Conservation (phyloP, 225 moss, liverwort and hornwort genomes). For the Pseudoscleropodium purum region DNA sequence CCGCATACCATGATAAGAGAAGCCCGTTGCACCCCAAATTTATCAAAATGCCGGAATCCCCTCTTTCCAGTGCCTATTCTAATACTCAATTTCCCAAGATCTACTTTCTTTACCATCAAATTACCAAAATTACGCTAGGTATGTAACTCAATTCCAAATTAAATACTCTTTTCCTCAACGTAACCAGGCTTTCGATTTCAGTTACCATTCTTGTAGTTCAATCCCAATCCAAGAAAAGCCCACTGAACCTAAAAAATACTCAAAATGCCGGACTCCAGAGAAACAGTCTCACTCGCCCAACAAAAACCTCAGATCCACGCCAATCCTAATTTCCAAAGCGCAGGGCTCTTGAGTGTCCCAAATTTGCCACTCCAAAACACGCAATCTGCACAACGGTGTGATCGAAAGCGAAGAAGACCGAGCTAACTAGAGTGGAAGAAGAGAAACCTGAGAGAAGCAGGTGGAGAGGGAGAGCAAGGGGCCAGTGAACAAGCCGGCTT, state of each 20-base stretch:
- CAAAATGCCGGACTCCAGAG: background rate
- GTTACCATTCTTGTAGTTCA: background rate
- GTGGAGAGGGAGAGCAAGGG: slow-evolving; percentile 41
- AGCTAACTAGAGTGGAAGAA: background rate
- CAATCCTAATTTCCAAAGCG: background rate
- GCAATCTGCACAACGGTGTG: background rate
- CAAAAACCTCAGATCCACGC: background rate
- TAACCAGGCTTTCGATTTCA: background rate
- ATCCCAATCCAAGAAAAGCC: background rate
- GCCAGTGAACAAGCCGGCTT: slow-evolving; percentile 64
- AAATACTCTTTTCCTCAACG: background rate
- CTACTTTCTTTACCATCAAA: background rate
- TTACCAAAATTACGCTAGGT: background rate
- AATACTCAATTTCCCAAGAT: background rate
- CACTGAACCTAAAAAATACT: background rate
- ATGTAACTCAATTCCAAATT: background rate
- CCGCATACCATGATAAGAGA: background rate
- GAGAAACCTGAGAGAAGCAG: slow-evolving; percentile 28
- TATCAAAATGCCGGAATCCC: background rate
- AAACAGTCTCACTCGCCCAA: background rate
- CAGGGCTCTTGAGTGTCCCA: background rate
- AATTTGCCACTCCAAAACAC: background rate
- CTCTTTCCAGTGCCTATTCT: background rate
- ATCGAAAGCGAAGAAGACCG: background rate
- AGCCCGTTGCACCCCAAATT: background rate